Conservation (phyloP, 352 stramenopile genomes). For the Phytophthora kernoviae region DNA sequence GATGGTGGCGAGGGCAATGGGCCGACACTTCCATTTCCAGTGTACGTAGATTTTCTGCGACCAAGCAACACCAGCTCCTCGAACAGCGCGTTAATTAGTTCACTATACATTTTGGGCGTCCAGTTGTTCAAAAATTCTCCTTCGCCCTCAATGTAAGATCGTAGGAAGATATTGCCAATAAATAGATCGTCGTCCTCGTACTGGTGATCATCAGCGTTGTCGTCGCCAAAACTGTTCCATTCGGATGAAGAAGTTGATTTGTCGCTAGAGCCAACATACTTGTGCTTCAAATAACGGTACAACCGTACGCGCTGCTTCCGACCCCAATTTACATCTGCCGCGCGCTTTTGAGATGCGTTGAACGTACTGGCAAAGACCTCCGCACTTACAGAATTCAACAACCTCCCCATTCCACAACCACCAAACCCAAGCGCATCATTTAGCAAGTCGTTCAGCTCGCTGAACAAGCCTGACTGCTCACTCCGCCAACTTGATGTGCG, state of each 20-base stretch:
- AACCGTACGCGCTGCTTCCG: slow-evolving; percentile 55
- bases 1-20: slow-evolving; percentile 16
- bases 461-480: slow-evolving; percentile 1
- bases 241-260: slow-evolving; percentile 33
- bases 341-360: slow-evolving; percentile 69
- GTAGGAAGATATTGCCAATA: slow-evolving; percentile 82
- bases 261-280: slow-evolving; percentile 50
- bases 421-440: slow-evolving; percentile 70
- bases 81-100: slow-evolving; percentile 74
- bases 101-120: slow-evolving; percentile 72
- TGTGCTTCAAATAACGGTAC: slow-evolving; percentile 69
- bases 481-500: slow-evolving; percentile 2
- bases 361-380: slow-evolving; percentile 69
- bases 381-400: slow-evolving; percentile 53
- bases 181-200: slow-evolving; percentile 68
- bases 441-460: slow-evolving; percentile 67
- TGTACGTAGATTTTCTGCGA: slow-evolving; percentile 59
- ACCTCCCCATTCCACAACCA: slow-evolving; percentile 68
- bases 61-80: slow-evolving; percentile 51
- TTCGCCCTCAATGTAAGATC: slow-evolving; percentile 81
- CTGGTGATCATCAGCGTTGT: slow-evolving; percentile 26
- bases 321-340: slow-evolving; percentile 82
- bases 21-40: slow-evolving; percentile 22
- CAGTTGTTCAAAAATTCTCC: slow-evolving; percentile 80
- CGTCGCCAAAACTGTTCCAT: slow-evolving; percentile 17